Conservation (phyloP, 2,329 filamentous ascomycete genomes). For the Xylariaceae sp. region DNA sequence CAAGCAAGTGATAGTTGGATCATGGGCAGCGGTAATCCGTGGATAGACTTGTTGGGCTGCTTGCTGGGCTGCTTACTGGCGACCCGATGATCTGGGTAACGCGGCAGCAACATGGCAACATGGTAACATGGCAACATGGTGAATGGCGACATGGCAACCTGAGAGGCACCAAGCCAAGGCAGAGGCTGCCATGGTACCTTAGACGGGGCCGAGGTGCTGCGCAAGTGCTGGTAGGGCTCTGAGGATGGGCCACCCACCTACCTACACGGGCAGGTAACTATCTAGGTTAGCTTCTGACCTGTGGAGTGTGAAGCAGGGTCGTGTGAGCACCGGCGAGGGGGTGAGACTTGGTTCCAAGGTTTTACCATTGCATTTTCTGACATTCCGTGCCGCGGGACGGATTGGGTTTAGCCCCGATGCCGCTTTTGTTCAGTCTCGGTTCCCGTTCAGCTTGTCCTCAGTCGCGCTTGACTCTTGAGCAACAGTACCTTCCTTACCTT, state of each 20-base stretch:
- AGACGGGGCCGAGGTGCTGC: conserved; percentile 3
- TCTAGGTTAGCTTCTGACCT: neutral
- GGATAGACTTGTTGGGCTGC: neutral
- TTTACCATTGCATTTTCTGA: too few species aligned
- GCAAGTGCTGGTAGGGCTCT: neutral
- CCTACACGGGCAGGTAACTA: neutral
- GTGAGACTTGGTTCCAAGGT: too few species aligned
- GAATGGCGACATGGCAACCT: neutral
- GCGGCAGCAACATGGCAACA: conserved; percentile 18
- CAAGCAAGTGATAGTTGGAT: too few species aligned
- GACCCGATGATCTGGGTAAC: conserved; percentile 20
- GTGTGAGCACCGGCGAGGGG: neutral
- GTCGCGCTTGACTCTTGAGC: too few species aligned
- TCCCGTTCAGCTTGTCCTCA: too few species aligned
- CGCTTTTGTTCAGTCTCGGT: too few species aligned
- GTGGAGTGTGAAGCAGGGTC: neutral
- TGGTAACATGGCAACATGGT: too few species aligned
- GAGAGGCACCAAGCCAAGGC: conserved; percentile 2
- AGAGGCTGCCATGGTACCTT: conserved; percentile 12
- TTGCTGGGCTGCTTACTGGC: conserved; percentile 15
- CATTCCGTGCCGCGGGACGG: too few species aligned
- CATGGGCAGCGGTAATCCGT: too few species aligned
- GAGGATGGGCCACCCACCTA: neutral
- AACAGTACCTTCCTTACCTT: too few species aligned
- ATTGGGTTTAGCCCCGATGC: too few species aligned